These are phyloP conservation scores for Ogataea paraovalis DNA, from an alignment of 805 yeast genomes.

Conservation along the genomic window DNA sequence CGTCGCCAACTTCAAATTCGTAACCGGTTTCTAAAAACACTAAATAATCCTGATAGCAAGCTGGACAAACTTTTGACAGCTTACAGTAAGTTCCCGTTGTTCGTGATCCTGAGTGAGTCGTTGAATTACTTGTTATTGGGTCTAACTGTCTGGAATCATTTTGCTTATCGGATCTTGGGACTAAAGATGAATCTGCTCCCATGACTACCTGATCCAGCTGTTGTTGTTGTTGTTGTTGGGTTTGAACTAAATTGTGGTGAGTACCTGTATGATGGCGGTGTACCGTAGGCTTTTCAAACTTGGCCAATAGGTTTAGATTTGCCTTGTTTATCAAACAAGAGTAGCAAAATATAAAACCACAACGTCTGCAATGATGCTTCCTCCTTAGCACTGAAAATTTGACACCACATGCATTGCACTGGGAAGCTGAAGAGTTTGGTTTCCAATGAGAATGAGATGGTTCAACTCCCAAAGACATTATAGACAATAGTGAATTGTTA, in stretches of 20 bases:
- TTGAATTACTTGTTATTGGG: neutral
- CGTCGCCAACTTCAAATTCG: conserved; percentile 22
- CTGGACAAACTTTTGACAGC: conserved; percentile 27
- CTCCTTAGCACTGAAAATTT: conserved; percentile 29
- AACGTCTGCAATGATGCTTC: conserved; percentile 50
- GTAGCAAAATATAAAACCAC: conserved; percentile 45
- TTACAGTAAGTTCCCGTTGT: conserved; percentile 17
- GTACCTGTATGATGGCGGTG: neutral
- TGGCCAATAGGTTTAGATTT: conserved; percentile 31
- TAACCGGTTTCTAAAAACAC: conserved; percentile 22
- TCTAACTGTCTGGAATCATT: neutral
- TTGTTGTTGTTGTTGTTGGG: conserved; percentile 2
- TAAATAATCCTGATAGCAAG: conserved; percentile 25
- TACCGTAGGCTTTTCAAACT: conserved; percentile 28
- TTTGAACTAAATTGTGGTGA: conserved; percentile 3
- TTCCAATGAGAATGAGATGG: conserved; percentile 54
- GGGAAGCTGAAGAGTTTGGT: conserved; percentile 35
- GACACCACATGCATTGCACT: conserved; percentile 33
- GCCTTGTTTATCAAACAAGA: conserved; percentile 29
- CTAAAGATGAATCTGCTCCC: neutral
- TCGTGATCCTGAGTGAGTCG: neutral
- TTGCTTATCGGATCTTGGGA: neutral
- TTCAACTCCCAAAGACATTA: conserved; percentile 27
- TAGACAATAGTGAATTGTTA: neutral
- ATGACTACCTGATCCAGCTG: neutral